These are phyloP conservation scores for Fraxinus velutina DNA, from an alignment of 305 asterid genomes.

Conservation along the genomic window DNA sequence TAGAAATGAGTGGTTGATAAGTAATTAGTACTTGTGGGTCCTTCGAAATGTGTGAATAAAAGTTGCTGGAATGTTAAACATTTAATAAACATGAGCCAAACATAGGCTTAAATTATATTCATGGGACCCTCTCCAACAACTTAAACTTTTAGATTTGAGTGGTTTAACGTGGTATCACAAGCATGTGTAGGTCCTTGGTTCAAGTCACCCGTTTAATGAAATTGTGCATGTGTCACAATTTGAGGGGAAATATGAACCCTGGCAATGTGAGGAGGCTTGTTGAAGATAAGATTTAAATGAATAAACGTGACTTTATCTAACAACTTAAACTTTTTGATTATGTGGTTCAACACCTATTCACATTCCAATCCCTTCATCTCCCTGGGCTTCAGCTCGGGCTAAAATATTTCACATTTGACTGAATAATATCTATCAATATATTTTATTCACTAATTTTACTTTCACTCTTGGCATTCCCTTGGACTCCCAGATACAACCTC, in stretches of 20 bases:
- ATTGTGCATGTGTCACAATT: neutral
- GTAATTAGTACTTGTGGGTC: neutral
- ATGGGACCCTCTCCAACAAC: neutral
- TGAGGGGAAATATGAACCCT: neutral
- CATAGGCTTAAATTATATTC: neutral
- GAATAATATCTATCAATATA: conserved; percentile 9
- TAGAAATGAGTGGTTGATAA: neutral
- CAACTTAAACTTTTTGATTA: neutral
- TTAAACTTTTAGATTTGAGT: neutral
- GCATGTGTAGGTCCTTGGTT: neutral
- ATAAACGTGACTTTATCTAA: neutral
- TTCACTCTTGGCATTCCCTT: conserved; percentile 7
- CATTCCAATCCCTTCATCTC: neutral
- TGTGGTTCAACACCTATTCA: neutral
- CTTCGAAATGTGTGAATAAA: neutral
- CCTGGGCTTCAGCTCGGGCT: conserved; percentile 11
- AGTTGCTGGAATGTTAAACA: neutral
- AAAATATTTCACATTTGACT: neutral
- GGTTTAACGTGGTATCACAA: neutral
- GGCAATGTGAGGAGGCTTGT: neutral
- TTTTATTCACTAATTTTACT: conserved; percentile 2
- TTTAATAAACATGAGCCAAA: neutral
- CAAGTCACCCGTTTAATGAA: neutral
- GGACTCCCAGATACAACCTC: neutral
- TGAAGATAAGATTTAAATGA: neutral